These are phyloP conservation scores for Yueomyces sinensis DNA, from an alignment of 805 yeast genomes.

Conservation along the genomic window DNA sequence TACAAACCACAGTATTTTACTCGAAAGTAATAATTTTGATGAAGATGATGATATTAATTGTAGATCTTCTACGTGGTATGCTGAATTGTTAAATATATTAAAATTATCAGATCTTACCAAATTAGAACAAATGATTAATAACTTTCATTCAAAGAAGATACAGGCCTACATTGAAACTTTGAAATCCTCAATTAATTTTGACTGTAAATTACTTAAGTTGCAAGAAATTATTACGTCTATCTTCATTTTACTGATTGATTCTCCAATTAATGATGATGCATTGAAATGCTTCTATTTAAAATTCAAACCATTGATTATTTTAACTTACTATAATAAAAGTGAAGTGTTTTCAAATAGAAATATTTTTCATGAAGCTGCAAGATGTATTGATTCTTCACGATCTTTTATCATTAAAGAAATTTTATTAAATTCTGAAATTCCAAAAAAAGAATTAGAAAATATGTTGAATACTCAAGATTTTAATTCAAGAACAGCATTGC, in stretches of 20 bases:
- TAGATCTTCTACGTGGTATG: constrained; percentile 23
- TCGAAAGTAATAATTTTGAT: neutral
- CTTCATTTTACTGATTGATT: constrained; percentile 52
- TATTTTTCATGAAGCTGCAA: constrained; percentile 58
- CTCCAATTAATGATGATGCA: constrained; percentile 47
- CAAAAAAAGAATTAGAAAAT: constrained; percentile 11
- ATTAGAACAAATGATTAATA: constrained; percentile 9
- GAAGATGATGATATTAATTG: constrained; percentile 9
- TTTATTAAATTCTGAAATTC: constrained; percentile 3
- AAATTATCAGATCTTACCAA: constrained; percentile 20
- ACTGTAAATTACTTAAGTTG: constrained; percentile 10
- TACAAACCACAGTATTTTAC: neutral
- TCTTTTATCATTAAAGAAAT: constrained; percentile 18
- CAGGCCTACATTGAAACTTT: constrained; percentile 3
- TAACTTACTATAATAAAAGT: constrained; percentile 50
- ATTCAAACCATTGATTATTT: constrained; percentile 34
- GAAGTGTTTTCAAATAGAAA: constrained; percentile 46
- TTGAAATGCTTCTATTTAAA: constrained; percentile 31
- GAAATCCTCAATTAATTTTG: constrained; percentile 5
- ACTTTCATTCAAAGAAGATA: constrained; percentile 16
- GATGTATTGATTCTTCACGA: constrained; percentile 16
- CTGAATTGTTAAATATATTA: constrained; percentile 20
- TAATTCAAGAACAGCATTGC: constrained; percentile 72
- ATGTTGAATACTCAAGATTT: constrained; percentile 38
- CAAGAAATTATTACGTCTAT: constrained; percentile 43